These are phyloP conservation scores for Globisporangium heterothallicum DNA, from an alignment of 352 stramenopile genomes.

Conservation along the genomic window DNA sequence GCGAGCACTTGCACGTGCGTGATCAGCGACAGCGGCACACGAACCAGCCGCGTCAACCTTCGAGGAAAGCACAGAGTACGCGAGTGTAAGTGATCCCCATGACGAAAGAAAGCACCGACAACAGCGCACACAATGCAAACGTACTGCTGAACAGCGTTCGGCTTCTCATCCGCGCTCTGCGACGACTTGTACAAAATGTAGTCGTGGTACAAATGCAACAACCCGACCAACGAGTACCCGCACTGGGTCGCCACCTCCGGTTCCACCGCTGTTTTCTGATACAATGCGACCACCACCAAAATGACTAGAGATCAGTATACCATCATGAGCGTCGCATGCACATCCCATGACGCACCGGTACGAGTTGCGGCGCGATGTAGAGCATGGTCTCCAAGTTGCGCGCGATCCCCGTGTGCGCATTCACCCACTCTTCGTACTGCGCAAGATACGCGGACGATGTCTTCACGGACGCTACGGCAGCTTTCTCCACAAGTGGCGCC, in stretches of 20 bases:
- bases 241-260: conserved; percentile 65
- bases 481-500: conserved; percentile 8
- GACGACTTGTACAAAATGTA: conserved; percentile 70
- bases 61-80: conserved; percentile 1
- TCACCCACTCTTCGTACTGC: conserved; percentile 67
- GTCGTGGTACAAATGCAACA: conserved; percentile 81
- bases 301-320: background rate
- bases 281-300: background rate
- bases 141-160: conserved; percentile 24
- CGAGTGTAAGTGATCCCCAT: background rate
- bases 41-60: conserved; percentile 52
- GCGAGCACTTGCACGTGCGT: conserved; percentile 77
- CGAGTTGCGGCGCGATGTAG: conserved; percentile 73
- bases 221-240: conserved; percentile 71
- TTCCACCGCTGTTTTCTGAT: conserved; percentile 50
- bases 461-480: background rate
- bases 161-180: conserved; percentile 12
- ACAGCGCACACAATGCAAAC: conserved; percentile 1
- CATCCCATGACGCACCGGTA: conserved; percentile 66
- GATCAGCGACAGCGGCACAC: conserved; percentile 71
- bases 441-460: conserved; percentile 17
- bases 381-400: conserved; percentile 76
- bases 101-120: background rate
- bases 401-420: conserved; percentile 45
- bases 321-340: no score